Evolutionary conservation across 768 basidiomycete species (phyloP), one percentile per base, ranked within the genome.

Genomic region (Agaricus sinodeliciosus): DNA sequence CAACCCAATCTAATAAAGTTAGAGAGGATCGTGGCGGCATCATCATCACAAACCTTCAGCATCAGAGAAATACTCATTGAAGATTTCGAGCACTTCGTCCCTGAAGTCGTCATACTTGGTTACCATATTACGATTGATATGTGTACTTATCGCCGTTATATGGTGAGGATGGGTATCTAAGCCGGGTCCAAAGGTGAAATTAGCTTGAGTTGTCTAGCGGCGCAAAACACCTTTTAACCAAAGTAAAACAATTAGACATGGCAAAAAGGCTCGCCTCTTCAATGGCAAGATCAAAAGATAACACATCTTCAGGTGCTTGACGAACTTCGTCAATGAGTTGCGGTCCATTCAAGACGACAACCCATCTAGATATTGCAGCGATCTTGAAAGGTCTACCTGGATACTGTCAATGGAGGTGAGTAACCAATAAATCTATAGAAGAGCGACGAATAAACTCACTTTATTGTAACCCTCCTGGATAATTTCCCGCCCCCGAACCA

Each of bases 251-350:
- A 58, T 57, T 9, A 59, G 58, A 9, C 62, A 51, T 22, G 64
- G 57, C 15, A 61, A 53, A 61, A 63, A 25, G 19, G 37, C 68
- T 31, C 46, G 72, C 78, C 9, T 77, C 70, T 2, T 57, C 58
- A 0, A 54, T 35, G 0, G 65, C 65, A 22, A 64, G 67, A 0
- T 26, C 0, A 15, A 71, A 61, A 5, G 74, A 76, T 15, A 78
- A 57, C 4, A 59, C 55, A 31, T 69, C 67, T 11, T 75, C 72
- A 0, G 71, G 58, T 5, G 72, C 69, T 43, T 62, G 71, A 15
- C 64, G 59, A 11, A 78, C n/a, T 42, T 78, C 76, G 4, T 76
- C 69, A 39, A 75, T 59, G 3, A 66, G 54, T 16, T 61, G 51
- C 0, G 55, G 61, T 11, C 62, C 63, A 18, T 59, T 61, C 1